These are phyloP conservation scores for Akanthomyces muscarius DNA, from an alignment of 2,329 filamentous ascomycete species.

Conservation along the genomic window DNA sequence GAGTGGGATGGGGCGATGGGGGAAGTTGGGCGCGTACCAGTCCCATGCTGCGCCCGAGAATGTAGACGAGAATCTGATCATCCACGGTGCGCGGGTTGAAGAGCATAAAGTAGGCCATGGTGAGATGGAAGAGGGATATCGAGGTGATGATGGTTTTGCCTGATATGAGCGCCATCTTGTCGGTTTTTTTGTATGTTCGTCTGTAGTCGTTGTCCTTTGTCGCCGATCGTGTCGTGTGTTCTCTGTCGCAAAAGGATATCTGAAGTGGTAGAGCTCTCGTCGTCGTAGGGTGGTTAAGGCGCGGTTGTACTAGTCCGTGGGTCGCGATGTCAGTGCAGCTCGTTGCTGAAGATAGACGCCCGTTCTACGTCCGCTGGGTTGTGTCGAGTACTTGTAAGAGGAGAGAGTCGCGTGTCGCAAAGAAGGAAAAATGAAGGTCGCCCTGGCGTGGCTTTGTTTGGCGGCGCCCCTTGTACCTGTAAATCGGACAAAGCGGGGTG, in stretches of 20 bases:
- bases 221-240: not conserved
- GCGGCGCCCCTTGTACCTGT: not conserved
- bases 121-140: slow-evolving; percentile 79
- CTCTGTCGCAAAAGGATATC: not conserved
- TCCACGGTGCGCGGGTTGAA: slow-evolving; percentile 67
- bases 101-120: slow-evolving; percentile 79
- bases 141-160: slow-evolving; percentile 76
- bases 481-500: slow-evolving; percentile 4
- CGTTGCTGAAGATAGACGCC: not conserved
- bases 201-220: not conserved
- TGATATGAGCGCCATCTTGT: slow-evolving; percentile 73
- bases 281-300: too few relatives aligned
- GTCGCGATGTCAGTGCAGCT: too few relatives aligned
- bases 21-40: slow-evolving; percentile 52
- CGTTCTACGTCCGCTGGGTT: not conserved
- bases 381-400: not conserved
- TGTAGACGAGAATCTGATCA: slow-evolving; percentile 74
- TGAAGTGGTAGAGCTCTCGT: not conserved
- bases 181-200: not conserved
- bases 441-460: not conserved
- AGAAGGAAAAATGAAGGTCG: not conserved
- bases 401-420: not conserved
- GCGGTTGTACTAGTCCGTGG: not conserved
- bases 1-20: not conserved
- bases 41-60: slow-evolving; percentile 79